Evolutionary conservation across 805 yeast genomes (phyloP).

Genomic region (Phaffomyces opuntiae): DNA sequence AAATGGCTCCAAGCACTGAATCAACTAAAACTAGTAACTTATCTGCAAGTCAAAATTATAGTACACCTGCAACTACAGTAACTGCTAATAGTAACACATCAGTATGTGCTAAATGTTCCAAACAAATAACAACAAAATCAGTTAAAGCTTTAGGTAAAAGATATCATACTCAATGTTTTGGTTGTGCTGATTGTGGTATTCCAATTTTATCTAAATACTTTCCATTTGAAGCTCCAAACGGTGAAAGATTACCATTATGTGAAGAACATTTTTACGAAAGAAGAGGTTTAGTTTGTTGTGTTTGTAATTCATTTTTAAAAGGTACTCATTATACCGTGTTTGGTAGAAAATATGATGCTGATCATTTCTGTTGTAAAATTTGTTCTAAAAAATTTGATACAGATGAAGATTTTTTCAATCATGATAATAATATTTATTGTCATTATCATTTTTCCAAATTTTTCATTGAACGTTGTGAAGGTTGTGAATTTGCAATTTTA

Average conservation of each 20-base stretch:
- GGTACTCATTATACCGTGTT: constrained; percentile 93
- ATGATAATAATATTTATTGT: constrained; percentile 75
- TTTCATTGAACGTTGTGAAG: constrained; percentile 86
- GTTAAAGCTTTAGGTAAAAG: constrained; percentile 77
- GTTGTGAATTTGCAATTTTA: constrained; percentile 84
- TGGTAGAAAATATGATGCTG: constrained; percentile 87
- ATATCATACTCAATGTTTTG: constrained; percentile 83
- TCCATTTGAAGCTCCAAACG: constrained; percentile 53
- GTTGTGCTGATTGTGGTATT: constrained; percentile 76
- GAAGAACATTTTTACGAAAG: constrained; percentile 89
- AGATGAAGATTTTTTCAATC: constrained; percentile 89
- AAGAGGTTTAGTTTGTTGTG: constrained; percentile 76
- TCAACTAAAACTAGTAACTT: constrained; percentile 7
- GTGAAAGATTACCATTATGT: constrained; percentile 60
- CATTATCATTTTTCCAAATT: constrained; percentile 86
- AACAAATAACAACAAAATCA: constrained; percentile 61
- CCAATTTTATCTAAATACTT: constrained; percentile 85
- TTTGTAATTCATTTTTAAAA: constrained; percentile 77
- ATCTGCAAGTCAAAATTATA: not conserved
- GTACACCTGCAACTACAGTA: constrained; percentile 9
- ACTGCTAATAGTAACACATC: constrained; percentile 6
- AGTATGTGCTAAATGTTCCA: constrained; percentile 44
- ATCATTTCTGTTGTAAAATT: constrained; percentile 87
- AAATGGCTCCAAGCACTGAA: not conserved
- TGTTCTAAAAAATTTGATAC: constrained; percentile 84